Base-by-base conservation (phyloP, 2,329 filamentous ascomycete genomes). In the Fusarium cicatricum region DNA sequence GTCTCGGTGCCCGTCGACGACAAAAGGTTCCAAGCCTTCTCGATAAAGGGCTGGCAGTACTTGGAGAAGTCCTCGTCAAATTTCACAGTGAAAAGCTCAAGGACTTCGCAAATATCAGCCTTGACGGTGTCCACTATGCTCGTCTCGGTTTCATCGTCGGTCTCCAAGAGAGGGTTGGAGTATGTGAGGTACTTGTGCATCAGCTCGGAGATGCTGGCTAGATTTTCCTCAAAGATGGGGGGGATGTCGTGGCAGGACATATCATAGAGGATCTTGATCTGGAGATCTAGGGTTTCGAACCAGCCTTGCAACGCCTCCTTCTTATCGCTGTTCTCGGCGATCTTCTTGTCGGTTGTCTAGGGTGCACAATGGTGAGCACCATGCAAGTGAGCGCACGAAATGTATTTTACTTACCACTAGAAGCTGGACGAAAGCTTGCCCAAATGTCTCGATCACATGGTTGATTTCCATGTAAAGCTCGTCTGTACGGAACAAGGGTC, bases 181-280 rank as follows among this genome's bases (percentile, higher is more conserved):
- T 97, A 99, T 16, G 86, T 88, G 49, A 99, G 83, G 74, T 99
- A 99, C 75, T 97, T 98, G 77, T 97, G 90, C 14, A 98, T 82
- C 12, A 98, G 82, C 17, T 83, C 80, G 15, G 91, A 90, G 63
- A 99, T 90, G 60, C 85, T 85, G 41, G 81, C 77, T 16, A 99
- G 83, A 71, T 96, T 90, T 63, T 96, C 90, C 79, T 99, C 95
- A 73, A 99, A 96, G 66, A 95, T 88, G 2, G 94, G 93, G 14
- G 95, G 92, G 67, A 99, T 84, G 74, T 99, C 95, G 73, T 99
- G 96, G 72, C 89, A 97, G n/a, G 93, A 97, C 46, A 99, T 86
- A 75, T 99, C 96, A 78, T 95, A 95, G 72, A 98, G 87, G 42
- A 99, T 87, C 79, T 96, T 96, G 66, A 97, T 82, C 66, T 96